phyloP scores from a whole-genome alignment of 164 flowering plant species.

The Chloranthus sessilifolius region DNA sequence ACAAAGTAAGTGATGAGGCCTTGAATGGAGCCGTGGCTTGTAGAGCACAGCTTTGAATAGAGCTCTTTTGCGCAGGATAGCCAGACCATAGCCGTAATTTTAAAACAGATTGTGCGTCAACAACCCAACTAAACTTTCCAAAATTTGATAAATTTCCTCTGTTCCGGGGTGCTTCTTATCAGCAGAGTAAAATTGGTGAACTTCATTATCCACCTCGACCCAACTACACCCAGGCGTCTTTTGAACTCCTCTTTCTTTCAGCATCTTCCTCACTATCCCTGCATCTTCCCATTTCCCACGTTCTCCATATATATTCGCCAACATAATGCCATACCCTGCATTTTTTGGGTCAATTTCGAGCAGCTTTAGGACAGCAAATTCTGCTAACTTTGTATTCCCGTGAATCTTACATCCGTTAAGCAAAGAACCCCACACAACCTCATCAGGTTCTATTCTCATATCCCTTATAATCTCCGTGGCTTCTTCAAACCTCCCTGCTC shows the following conservation, averaged over 20 bases:
- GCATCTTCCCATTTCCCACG: constrained; percentile 67
- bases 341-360: constrained; percentile 53
- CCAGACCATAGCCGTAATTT: not conserved
- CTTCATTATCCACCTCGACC: constrained; percentile 57
- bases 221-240: constrained; percentile 80
- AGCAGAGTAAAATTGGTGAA: constrained; percentile 56
- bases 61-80: no score
- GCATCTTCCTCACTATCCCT: constrained; percentile 33
- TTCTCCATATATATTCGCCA: constrained; percentile 63
- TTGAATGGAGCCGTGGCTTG: no score
- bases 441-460: constrained; percentile 56
- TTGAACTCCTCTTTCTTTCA: constrained; percentile 36
- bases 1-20: no score
- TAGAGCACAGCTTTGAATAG: no score
- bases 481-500: constrained; percentile 56
- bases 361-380: constrained; percentile 39
- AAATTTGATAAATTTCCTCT: constrained; percentile 36
- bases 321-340: constrained; percentile 52
- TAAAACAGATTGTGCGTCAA: not conserved
- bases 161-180: constrained; percentile 42
- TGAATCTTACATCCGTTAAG: constrained; percentile 56
- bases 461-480: constrained; percentile 43
- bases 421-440: constrained; percentile 62
- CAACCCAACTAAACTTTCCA: constrained; percentile 21
- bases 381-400: constrained; percentile 51